Base-by-base conservation (phyloP, 2,329 filamentous ascomycete genomes). In the Drechmeria coniospora region DNA sequence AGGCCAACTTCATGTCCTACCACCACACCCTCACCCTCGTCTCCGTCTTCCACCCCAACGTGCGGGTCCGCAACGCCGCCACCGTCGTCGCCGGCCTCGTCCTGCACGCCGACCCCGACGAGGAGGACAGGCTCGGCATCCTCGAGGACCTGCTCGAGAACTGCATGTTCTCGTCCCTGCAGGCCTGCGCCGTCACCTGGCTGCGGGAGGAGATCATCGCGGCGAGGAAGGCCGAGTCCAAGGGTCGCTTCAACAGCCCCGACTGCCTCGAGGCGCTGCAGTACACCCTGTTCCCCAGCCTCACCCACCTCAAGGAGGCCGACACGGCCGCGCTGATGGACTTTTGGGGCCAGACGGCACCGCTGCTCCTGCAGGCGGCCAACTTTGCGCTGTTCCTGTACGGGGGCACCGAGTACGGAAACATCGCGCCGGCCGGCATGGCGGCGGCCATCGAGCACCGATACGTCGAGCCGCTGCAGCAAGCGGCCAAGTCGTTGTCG, bases 91-190 rank as follows among this genome's bases (percentile, higher is more conserved):
- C 68, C 3, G 68, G 68, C 6, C 43, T 49, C 2, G 50, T 71
- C 10, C 54, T 73, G 20, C 72, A 76, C 39, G 56, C 65, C 2
- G 63, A 75, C 35, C 69, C 72, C 1, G 61, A 69, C 15, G 67
- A 72, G 33, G 59, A 64, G 3, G 61, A 67, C 41, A 60, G 71
- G 5, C 51, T 78, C 11, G 57, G 61, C 16, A 77, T 78, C 36
- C 58, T 79, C 7, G 65, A 72, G 28, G 73, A 78, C 41, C 57
- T 76, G 9, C 50, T 78, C 9, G 70, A 76, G 47, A 72, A 75
- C 44, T 76, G 72, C 54, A 62, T 68, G 38, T 76, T 72, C 39
- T 59, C 69, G 2, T 59, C 64, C 1, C 55, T 78, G 21, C 74
- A 74, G 44, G 72, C 67, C 7, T 70, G 67, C 23, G 72, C 71